Evolutionary conservation across 108 stramenopile species (phyloP), one percentile per base, ranked within the genome.

Genomic region (Pseudonitzschia delicatissima): DNA sequence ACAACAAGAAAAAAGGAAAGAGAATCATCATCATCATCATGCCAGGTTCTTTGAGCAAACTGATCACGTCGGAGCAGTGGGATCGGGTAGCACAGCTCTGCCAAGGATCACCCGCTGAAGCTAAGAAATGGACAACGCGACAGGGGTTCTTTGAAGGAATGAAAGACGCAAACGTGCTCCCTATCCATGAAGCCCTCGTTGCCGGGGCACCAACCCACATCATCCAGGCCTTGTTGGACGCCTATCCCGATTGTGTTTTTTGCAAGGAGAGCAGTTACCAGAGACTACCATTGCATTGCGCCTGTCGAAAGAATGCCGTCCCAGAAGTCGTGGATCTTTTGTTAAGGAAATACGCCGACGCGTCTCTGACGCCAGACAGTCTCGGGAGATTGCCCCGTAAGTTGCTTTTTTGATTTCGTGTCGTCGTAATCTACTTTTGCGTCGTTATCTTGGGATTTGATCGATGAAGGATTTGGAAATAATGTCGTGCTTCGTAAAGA

Each of bases 71-170:
- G 27, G 76, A 77, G 29, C 48, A 82, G 23, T 82, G 81, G 81
- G 68, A 77, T 7, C 61, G 49, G 0, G 77, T 76, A 5, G 45
- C 74, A 40, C 58, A 65, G 26, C 55, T 82, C 36, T 73, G 67
- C 44, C 66, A 71, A 50, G 18, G 32, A 12, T 42, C 61, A 29
- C 68, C 75, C 5, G 29, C 23, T 37, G 39, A 57, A 15, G 72
- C 80, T 5, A 63, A 71, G 44, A 64, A 60, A 17, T 78, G 77
- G 77, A 73, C 65, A 9, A 69, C 64, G 36, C 61, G 77, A 26
- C 77, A 73, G n/a, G 85, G 87, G 2, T 82, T 88, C 28, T 86
- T 84, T 58, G 87, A 88, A 39, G 87, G 87, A 13, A 82, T 80
- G 49, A 78, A 81, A 25, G 74, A 69, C 32, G 63, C 79, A 11